phyloP scores from a whole-genome alignment of 1,284 basidiomycete species.

The Ganoderma multipileum region DNA sequence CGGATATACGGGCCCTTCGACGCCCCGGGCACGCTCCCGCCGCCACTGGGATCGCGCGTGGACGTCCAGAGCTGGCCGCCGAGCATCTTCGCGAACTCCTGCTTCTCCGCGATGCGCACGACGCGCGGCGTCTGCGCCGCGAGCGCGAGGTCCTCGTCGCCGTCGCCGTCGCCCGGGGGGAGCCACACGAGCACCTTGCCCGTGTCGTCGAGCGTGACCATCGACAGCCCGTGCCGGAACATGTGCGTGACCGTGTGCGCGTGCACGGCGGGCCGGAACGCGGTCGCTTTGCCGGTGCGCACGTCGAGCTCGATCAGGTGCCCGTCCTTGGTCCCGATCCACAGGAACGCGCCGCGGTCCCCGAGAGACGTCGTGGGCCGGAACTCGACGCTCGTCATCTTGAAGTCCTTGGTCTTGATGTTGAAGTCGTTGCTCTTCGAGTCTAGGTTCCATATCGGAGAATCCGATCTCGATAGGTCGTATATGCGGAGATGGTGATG shows the following conservation, averaged over 20 bases:
- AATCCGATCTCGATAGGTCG: conserved; percentile 57
- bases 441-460: conserved; percentile 62
- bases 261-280: conserved; percentile 69
- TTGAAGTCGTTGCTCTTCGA: conserved; percentile 63
- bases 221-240: conserved; percentile 68
- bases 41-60: conserved; percentile 55
- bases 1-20: conserved; percentile 75
- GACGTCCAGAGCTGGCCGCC: conserved; percentile 85
- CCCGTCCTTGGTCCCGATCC: conserved; percentile 91
- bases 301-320: conserved; percentile 85
- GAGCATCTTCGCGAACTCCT: conserved; percentile 79
- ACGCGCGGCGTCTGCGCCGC: conserved; percentile 61
- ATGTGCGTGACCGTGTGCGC: conserved; percentile 73
- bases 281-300: conserved; percentile 59
- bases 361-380: conserved; percentile 51
- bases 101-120: conserved; percentile 80
- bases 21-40: conserved; percentile 45
- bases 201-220: conserved; percentile 84
- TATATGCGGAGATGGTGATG: conserved; percentile 72
- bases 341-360: conserved; percentile 61
- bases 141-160: conserved; percentile 47
- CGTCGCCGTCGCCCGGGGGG: conserved; percentile 47
- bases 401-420: conserved; percentile 65
- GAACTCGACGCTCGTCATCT: conserved; percentile 81
- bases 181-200: conserved; percentile 84